These are phyloP conservation scores for Coniella lustricola DNA, from an alignment of 2,329 filamentous ascomycete species.

Conservation along the genomic window DNA sequence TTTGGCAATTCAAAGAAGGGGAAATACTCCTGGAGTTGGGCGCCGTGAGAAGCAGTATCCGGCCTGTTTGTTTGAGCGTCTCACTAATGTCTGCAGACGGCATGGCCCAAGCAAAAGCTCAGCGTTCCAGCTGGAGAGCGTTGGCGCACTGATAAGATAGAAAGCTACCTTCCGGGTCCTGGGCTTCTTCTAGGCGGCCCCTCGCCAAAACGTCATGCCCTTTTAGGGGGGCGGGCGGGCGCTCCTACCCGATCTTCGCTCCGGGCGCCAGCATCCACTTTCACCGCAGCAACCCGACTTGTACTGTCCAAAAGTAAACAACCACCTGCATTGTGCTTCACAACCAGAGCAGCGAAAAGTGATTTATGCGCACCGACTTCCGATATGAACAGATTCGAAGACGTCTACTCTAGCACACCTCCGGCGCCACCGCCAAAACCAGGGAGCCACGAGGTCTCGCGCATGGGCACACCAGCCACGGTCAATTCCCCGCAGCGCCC, in stretches of 20 bases:
- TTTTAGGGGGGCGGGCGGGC: no score
- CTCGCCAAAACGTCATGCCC: neutral
- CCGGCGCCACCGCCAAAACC: constrained; percentile 69
- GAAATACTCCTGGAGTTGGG: neutral
- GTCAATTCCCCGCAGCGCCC: constrained; percentile 36
- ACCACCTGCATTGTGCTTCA: no score
- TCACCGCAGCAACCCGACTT: neutral
- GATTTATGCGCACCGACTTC: neutral
- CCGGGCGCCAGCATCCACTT: no score
- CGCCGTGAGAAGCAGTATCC: neutral
- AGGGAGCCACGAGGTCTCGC: constrained; percentile 60
- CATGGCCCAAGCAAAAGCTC: neutral
- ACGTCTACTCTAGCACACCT: constrained; percentile 46
- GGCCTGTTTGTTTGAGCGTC: neutral
- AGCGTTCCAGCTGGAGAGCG: neutral
- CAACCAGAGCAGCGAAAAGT: neutral
- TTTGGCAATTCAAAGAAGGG: neutral
- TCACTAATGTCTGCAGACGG: neutral
- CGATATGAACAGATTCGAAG: constrained; percentile 15
- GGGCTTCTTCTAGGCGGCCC: neutral
- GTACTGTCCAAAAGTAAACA: no score
- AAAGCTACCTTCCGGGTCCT: neutral
- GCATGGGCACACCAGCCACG: constrained; percentile 55
- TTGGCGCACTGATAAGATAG: constrained; percentile 1
- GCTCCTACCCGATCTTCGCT: neutral